A percentile compares a stretch with the other conserved stretches of the same genome.
Conservation (phyloP, 208 protist genomes). For the Novymonas esmeraldas region DNA sequence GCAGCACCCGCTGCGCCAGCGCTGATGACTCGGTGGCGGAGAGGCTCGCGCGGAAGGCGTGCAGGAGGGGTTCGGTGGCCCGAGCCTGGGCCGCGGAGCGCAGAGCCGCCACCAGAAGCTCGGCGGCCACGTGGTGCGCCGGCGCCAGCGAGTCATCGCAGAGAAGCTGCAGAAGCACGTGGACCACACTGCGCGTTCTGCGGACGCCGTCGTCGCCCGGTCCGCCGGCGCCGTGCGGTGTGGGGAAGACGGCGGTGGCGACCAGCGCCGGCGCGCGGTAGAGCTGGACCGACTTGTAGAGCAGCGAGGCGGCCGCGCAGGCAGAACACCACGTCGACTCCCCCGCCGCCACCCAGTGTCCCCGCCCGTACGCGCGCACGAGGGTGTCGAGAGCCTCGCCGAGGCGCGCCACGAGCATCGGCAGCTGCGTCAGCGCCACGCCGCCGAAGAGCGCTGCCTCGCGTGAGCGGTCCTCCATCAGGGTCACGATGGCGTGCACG, state of each 20-base stretch:
- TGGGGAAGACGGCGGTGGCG: slow-evolving; percentile 18
- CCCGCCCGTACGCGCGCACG: not conserved
- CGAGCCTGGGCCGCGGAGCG: slow-evolving; percentile 10
- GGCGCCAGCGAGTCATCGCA: slow-evolving; percentile 2
- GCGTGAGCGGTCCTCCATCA: slow-evolving; percentile 10
- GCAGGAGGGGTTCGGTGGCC: not conserved
- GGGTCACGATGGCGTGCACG: slow-evolving; percentile 15
- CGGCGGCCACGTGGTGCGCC: slow-evolving; percentile 15
- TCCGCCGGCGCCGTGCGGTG: not conserved
- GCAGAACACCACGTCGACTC: slow-evolving; percentile 21
- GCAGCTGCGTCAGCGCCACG: slow-evolving; percentile 25
- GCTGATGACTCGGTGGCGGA: not conserved
- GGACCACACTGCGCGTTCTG: slow-evolving; percentile 14
- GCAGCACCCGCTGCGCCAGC: slow-evolving; percentile 8
- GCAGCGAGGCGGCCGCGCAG: slow-evolving; percentile 13
- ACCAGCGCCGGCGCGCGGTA: slow-evolving; percentile 12
- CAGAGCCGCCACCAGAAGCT: slow-evolving; percentile 27
- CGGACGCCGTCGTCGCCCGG: not conserved
- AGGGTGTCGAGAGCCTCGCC: slow-evolving; percentile 24
- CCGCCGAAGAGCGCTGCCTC: slow-evolving; percentile 18
- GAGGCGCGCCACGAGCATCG: slow-evolving; percentile 21
- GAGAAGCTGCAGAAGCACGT: slow-evolving; percentile 16
- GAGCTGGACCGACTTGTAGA: slow-evolving; percentile 15
- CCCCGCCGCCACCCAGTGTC: slow-evolving; percentile 13
- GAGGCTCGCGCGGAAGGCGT: slow-evolving; percentile 19